A percentile compares a stretch with the other conserved stretches of the same genome.
Conservation (phyloP, 306 rosid species). For the Vigna nakashimae region DNA sequence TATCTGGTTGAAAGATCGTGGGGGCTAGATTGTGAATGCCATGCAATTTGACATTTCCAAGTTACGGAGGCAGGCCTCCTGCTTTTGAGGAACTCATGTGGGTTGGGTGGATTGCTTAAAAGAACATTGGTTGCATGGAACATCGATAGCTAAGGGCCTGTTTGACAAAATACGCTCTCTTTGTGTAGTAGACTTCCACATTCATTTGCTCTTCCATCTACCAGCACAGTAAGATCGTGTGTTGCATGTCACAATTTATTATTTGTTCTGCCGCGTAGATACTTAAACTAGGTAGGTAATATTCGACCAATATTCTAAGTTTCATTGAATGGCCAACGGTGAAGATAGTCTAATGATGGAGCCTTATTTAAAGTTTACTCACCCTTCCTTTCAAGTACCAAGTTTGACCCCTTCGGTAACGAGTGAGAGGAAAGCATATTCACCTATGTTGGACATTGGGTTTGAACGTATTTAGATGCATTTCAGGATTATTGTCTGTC, state of each 20-base stretch:
- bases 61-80: conserved; percentile 27
- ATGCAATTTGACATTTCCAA: conserved; percentile 35
- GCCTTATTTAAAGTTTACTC: conserved; percentile 34
- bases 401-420: conserved; percentile 39
- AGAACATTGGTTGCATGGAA: conserved; percentile 26
- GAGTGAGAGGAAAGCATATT: conserved; percentile 44
- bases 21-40: not conserved
- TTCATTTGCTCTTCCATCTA: conserved; percentile 35
- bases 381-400: conserved; percentile 26
- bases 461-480: conserved; percentile 48
- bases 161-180: conserved; percentile 24
- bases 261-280: conserved; percentile 30
- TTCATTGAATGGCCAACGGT: conserved; percentile 29
- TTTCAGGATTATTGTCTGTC: conserved; percentile 52
- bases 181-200: conserved; percentile 25
- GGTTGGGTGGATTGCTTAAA: conserved; percentile 11
- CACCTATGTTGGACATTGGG: conserved; percentile 48
- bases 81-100: conserved; percentile 23
- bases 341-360: conserved; percentile 29
- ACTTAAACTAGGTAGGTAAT: conserved; percentile 18
- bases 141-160: conserved; percentile 4
- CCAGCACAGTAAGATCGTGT: not conserved
- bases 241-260: conserved; percentile 28
- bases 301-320: conserved; percentile 4
- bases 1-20: not conserved